Conservation (phyloP, 2,329 filamentous ascomycete species). For the Diaporthe eres region DNA sequence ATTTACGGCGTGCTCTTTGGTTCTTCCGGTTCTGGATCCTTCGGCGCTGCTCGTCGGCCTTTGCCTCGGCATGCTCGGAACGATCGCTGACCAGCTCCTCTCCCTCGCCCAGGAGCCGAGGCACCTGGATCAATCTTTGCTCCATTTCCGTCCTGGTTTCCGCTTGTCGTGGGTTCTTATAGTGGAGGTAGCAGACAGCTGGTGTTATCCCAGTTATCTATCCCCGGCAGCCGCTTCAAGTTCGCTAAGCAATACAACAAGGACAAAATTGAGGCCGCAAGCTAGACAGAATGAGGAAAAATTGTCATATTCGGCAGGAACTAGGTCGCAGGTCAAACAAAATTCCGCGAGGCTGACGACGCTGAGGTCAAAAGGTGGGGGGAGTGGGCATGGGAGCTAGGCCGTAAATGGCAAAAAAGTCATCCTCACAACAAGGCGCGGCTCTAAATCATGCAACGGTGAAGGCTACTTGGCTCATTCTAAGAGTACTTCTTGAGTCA, state of each 20-base stretch:
- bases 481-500: background rate
- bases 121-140: background rate
- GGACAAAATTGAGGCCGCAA: accelerated
- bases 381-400: background rate
- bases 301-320: background rate
- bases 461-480: too few species aligned
- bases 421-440: background rate
- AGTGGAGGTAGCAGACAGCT: background rate
- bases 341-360: background rate
- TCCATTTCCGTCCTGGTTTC: background rate
- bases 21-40: background rate
- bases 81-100: background rate
- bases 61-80: background rate
- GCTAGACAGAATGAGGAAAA: background rate
- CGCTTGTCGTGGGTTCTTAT: background rate
- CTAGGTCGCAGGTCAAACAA: background rate
- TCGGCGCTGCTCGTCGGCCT: background rate
- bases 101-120: background rate
- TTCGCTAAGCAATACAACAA: background rate
- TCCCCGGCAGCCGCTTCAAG: background rate
- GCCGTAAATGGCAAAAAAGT: background rate
- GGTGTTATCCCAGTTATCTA: background rate
- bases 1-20: background rate
- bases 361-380: background rate
- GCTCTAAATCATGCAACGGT: background rate